Percentiles rank a stretch among this genome's conserved stretches.
Conservation (phyloP, 176 grass and related monocot species). For the Ampelocalamus luodianensis region DNA sequence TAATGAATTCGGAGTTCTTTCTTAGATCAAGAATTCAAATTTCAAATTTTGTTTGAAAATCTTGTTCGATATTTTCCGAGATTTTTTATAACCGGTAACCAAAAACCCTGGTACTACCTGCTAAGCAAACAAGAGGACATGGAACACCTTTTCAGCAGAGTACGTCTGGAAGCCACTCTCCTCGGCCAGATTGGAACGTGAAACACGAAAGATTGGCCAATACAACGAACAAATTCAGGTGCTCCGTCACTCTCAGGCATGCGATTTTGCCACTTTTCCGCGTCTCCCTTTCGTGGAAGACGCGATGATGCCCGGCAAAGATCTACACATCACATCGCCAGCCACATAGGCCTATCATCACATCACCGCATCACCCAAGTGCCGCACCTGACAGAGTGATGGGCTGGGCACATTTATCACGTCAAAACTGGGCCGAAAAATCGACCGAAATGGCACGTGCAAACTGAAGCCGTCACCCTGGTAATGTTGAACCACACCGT, state of each 20-base stretch:
- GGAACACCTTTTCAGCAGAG: background rate
- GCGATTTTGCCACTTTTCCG: background rate
- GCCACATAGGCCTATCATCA: background rate
- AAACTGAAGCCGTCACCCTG: background rate
- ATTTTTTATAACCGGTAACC: too few relatives aligned
- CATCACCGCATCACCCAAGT: background rate
- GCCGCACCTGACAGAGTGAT: background rate
- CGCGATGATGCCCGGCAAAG: too few relatives aligned
- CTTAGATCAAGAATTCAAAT: too few relatives aligned
- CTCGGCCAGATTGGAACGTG: background rate
- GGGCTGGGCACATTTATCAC: background rate
- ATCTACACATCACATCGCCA: background rate
- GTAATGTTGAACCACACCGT: too few relatives aligned
- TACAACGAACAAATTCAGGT: background rate
- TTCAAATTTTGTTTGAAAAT: too few relatives aligned
- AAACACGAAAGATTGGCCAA: background rate
- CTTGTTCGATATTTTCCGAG: too few relatives aligned
- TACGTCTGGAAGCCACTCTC: background rate
- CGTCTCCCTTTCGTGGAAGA: background rate
- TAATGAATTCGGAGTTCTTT: too few relatives aligned
- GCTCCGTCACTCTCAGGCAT: background rate
- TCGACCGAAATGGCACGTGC: background rate
- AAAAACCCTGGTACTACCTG: too few relatives aligned
- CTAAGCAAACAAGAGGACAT: background rate
- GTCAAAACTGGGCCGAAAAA: background rate